A percentile compares a stretch with the other conserved stretches of the same genome.
Conservation (phyloP, 2,329 filamentous ascomycete genomes). For the Gnomoniopsis smithogilvyi region DNA sequence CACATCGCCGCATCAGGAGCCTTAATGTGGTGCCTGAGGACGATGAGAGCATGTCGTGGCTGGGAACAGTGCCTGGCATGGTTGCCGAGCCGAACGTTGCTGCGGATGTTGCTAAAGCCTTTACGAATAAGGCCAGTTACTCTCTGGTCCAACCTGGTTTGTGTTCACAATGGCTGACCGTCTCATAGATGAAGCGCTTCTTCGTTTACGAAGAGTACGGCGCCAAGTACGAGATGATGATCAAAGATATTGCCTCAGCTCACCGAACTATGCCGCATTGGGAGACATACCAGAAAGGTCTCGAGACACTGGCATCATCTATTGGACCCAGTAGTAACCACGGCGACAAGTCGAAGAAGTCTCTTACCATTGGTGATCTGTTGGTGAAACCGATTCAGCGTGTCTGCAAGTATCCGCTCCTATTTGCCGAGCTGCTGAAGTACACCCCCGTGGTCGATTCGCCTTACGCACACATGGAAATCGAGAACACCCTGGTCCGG, state of each 20-base stretch:
- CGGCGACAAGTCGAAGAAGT: conserved; percentile 64
- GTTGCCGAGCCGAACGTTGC: conserved; percentile 56
- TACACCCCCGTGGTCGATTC: conserved; percentile 83
- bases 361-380: conserved; percentile 78
- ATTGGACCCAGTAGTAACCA: conserved; percentile 67
- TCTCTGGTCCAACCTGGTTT: neutral
- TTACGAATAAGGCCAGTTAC: conserved; percentile 50
- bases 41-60: conserved; percentile 35
- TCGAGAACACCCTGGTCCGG: conserved; percentile 69
- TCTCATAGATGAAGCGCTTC: conserved; percentile 69
- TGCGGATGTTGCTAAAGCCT: conserved; percentile 59
- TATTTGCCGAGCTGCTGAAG: conserved; percentile 81
- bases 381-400: conserved; percentile 96
- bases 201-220: conserved; percentile 90
- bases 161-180: neutral
- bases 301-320: conserved; percentile 77
- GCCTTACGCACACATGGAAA: conserved; percentile 74
- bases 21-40: conserved; percentile 44
- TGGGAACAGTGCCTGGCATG: conserved; percentile 48
- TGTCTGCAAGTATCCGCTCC: conserved; percentile 83
- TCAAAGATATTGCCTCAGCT: conserved; percentile 69
- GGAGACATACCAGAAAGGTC: conserved; percentile 77
- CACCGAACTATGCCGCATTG: conserved; percentile 69
- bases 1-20: conserved; percentile 47
- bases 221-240: conserved; percentile 83